Conservation (phyloP, 129 eudicot genomes). For the Saposhnikovia divaricata region DNA sequence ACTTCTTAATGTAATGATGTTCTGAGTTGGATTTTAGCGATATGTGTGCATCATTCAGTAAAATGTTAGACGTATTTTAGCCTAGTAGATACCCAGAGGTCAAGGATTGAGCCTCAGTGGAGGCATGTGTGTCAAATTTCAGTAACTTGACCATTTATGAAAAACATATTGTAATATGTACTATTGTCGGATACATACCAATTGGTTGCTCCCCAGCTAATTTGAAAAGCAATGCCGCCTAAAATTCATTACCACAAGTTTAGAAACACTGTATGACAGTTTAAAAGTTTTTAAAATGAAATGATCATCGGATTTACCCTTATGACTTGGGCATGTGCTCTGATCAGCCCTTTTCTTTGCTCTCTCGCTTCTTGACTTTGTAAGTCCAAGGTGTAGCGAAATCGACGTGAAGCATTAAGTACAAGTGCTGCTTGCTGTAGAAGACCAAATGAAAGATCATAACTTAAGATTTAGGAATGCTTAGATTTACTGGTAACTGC, state of each 20-base stretch:
- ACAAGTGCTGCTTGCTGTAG: slow-evolving; percentile 97
- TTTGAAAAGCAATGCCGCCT: slow-evolving; percentile 96
- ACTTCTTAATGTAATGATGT: neutral
- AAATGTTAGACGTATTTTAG: neutral
- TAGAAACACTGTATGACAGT: slow-evolving; percentile 7
- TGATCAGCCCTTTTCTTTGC: slow-evolving; percentile 64
- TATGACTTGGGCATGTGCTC: slow-evolving; percentile 96
- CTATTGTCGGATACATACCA: slow-evolving; percentile 34
- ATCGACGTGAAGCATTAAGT: slow-evolving; percentile 90
- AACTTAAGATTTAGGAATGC: neutral
- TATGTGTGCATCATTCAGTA: neutral
- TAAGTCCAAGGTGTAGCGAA: slow-evolving; percentile 86
- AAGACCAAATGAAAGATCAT: slow-evolving; percentile 7
- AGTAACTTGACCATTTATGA: neutral
- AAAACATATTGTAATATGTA: neutral
- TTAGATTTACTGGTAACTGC: neutral
- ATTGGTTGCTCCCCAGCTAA: slow-evolving; percentile 72
- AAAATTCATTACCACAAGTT: neutral
- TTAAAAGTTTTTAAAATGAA: neutral
- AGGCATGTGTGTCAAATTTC: neutral
- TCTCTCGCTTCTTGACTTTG: slow-evolving; percentile 62
- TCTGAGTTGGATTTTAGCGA: neutral
- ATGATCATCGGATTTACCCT: slow-evolving; percentile 39
- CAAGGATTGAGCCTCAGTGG: neutral
- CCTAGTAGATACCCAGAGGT: neutral